Conservation (phyloP, 768 basidiomycete genomes). For the Mycena floridula region DNA sequence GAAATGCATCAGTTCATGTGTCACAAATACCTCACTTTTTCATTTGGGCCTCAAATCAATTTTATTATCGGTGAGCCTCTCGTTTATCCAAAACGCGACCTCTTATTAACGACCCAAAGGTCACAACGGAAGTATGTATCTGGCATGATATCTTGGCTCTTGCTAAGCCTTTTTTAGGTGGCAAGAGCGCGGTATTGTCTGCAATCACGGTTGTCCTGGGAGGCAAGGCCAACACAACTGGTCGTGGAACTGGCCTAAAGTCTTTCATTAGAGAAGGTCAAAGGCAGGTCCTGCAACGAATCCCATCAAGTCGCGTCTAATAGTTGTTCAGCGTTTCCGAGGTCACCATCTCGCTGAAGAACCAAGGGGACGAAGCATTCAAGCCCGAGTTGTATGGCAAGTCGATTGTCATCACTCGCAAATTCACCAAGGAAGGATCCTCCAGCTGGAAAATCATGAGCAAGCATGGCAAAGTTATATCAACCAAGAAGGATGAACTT, state of each 20-base stretch:
- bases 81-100: slow-evolving; percentile 1
- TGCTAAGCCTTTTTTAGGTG: slow-evolving; percentile 45
- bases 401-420: slow-evolving; percentile 78
- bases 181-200: slow-evolving; percentile 91
- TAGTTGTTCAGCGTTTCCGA: too few species aligned
- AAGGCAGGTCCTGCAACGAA: too few species aligned
- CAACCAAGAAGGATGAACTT: slow-evolving; percentile 78
- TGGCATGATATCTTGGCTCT: not conserved
- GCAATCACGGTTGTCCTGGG: slow-evolving; percentile 92
- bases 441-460: slow-evolving; percentile 81
- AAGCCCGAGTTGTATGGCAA: slow-evolving; percentile 81
- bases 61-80: slow-evolving; percentile 81
- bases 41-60: slow-evolving; percentile 91
- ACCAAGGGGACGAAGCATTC: slow-evolving; percentile 88
- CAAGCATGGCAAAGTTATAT: slow-evolving; percentile 58
- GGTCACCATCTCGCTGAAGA: slow-evolving; percentile 79
- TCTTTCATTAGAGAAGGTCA: slow-evolving; percentile 84
- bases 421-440: slow-evolving; percentile 69
- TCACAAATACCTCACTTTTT: slow-evolving; percentile 77
- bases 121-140: slow-evolving; percentile 82
- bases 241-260: slow-evolving; percentile 79
- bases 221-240: slow-evolving; percentile 88
- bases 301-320: too few species aligned
- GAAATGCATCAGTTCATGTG: slow-evolving; percentile 97
- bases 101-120: too few species aligned